These are phyloP conservation scores for Coemansia sp. DNA, from an alignment of 192 early-diverging fungal species.

Conservation along the genomic window DNA sequence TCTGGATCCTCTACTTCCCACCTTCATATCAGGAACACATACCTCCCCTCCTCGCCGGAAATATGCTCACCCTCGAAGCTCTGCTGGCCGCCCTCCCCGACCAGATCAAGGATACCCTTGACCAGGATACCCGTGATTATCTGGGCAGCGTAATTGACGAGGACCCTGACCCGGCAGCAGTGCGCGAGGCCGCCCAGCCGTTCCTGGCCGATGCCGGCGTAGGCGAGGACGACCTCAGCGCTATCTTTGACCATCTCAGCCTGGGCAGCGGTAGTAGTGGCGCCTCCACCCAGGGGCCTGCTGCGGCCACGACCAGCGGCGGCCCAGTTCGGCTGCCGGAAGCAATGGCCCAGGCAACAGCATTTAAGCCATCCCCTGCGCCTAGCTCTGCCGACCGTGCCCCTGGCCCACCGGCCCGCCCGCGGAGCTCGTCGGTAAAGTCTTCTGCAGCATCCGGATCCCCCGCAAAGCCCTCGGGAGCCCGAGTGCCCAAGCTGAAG, in stretches of 20 bases:
- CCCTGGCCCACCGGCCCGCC: background rate
- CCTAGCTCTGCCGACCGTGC: no score
- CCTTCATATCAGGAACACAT: no score
- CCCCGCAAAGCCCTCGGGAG: background rate
- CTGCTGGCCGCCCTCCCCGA: slow-evolving; percentile 26
- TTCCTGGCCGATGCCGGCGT: slow-evolving; percentile 62
- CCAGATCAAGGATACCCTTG: slow-evolving; percentile 25
- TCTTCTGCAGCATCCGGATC: no score
- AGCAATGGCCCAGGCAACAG: background rate
- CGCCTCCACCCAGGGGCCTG: background rate
- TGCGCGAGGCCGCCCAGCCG: slow-evolving; percentile 59
- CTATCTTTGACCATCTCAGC: slow-evolving; percentile 44
- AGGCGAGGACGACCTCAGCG: slow-evolving; percentile 43
- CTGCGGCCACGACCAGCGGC: background rate
- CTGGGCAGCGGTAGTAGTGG: background rate
- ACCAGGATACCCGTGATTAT: slow-evolving; percentile 51
- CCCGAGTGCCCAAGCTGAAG: slow-evolving; percentile 21
- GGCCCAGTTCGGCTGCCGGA: slow-evolving; percentile 10
- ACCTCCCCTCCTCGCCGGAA: no score
- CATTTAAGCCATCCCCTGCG: background rate
- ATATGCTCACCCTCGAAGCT: slow-evolving; percentile 19
- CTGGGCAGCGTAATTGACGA: slow-evolving; percentile 41
- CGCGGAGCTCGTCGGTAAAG: background rate
- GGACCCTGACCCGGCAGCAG: slow-evolving; percentile 24
- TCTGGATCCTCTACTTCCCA: no score